Base-by-base conservation (phyloP, 441 rosid species). In the Capsella rubella region DNA sequence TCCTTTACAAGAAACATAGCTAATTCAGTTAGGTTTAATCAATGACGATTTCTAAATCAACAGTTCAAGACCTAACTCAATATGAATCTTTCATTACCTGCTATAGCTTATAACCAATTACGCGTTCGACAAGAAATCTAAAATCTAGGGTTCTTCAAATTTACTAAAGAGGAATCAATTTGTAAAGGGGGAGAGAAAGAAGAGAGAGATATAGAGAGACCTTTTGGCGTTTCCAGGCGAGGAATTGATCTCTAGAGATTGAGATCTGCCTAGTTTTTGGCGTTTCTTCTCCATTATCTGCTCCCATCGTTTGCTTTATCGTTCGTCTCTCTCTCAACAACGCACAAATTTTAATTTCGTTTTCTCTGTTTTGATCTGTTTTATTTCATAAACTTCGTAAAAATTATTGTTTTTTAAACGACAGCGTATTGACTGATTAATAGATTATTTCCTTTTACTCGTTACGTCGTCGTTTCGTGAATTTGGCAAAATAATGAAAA, bases 191-290 rank as follows among this genome's bases (percentile, higher is more conserved):
- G 42, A 39, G 18, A 32, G 59, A 29, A 7, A 43, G 45, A 65
- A 21, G 15, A 51, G 21, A 42, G 14, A 8, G n/a, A n/a, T n/a
- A n/a, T 40, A 55, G n/a, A 25, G 47, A 69, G 28, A 90, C 93
- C 91, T 88, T 90, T 63, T 77, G 83, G 70, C 84, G 87, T 65
- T 88, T 88, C 93, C 90, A 88, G 29, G 82, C 73, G 72, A 86
- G 81, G 72, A 90, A 88, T 52, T 90, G 89, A 21, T 83, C 73
- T 69, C 64, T 62, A 0, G 88, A 82, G 13, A 88, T 78, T 29
- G 85, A 14, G 28, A 46, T 77, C 18, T 77, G 59, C 11, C 51
- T 74, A 59, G 82, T 75, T 56, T 51, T 56, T 50, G 37, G 39
- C 57, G 67, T 57, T 52, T 74, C 87, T 52, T 74, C 87, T 57